Base-by-base conservation (phyloP, 805 yeast species). In the Pichia californica region DNA sequence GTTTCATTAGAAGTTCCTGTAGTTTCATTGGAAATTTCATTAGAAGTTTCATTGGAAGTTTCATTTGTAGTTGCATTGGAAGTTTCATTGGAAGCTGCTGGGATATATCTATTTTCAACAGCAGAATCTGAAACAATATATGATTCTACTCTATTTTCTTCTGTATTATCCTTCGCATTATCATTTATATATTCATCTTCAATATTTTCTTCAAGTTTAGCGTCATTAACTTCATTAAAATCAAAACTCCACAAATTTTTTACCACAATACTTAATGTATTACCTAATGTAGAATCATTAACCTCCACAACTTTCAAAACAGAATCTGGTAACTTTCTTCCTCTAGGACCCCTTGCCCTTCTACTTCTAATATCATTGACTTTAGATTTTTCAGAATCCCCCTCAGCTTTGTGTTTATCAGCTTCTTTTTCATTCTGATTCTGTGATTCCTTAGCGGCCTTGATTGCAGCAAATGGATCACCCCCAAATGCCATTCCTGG, bases 291-390 rank as follows among this genome's bases (percentile, higher is more conserved):
- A n/a, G 51, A 53, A 31, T 64, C 68, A 26, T 59, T 53, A 27
- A 68, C 68, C 9, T 66, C 57, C 1, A 67, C 61, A 0, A 72
- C 64, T 4, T 70, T 68, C 36, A 70, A 67, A 11, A 79, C 74
- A n/a, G 68, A 61, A 44, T 68, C 71, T 0, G 93, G 93, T 41
- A 83, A 62, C 53, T 76, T 78, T 47, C 86, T 74, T 0, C 89
- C 89, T 48, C 77, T 70, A 36, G 94, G 94, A 0, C 91, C 93
- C 51, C 67, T 79, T 1, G 80, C 81, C 54, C 91, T 72, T 26
- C 76, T 66, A 39, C 64, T 66, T 56, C 75, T 59, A 4, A 60
- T 59, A 54, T 74, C 77, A 7, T 45, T 48, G 7, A 57, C 53
- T 14, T 31, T 48, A 15, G 42, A 44, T 10, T 44, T 40, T 20